Percentiles rank a stretch among this genome's conserved stretches.
phyloP scores from a whole-genome alignment of 805 yeast genomes.

The Yamadazyma nakazawae region DNA sequence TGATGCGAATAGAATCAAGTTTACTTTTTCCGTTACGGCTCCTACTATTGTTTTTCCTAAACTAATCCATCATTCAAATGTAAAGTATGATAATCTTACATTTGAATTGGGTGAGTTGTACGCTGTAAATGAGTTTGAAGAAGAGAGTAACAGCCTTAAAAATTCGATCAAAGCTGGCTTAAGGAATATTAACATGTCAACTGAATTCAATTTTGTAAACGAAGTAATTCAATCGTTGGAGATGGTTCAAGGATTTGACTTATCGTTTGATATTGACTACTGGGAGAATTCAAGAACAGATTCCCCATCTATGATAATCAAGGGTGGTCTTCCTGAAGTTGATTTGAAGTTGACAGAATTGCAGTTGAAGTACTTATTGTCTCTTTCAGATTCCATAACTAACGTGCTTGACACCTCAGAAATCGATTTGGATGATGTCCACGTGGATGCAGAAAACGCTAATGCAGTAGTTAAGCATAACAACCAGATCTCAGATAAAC shows the following conservation, averaged over 20 bases:
- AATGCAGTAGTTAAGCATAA: slow-evolving; percentile 44
- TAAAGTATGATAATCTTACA: slow-evolving; percentile 55
- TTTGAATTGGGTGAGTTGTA: slow-evolving; percentile 81
- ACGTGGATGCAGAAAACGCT: slow-evolving; percentile 62
- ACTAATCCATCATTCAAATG: slow-evolving; percentile 15
- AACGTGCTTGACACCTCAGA: slow-evolving; percentile 48
- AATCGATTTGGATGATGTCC: slow-evolving; percentile 46
- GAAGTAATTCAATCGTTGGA: slow-evolving; percentile 51
- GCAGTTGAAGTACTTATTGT: slow-evolving; percentile 58
- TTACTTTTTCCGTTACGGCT: slow-evolving; percentile 70
- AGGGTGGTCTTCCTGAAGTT: slow-evolving; percentile 61
- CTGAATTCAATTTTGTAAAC: slow-evolving; percentile 51
- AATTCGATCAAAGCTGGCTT: slow-evolving; percentile 69
- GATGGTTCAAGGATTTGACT: slow-evolving; percentile 63
- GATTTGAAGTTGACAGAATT: slow-evolving; percentile 67
- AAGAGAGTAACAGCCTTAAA: slow-evolving; percentile 20
- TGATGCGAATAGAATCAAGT: slow-evolving; percentile 57
- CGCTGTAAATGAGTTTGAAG: slow-evolving; percentile 57
- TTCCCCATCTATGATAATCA: slow-evolving; percentile 48
- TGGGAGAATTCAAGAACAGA: slow-evolving; percentile 36
- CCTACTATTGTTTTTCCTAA: slow-evolving; percentile 81
- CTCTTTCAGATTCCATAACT: slow-evolving; percentile 54
- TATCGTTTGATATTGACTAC: slow-evolving; percentile 58
- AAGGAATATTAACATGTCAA: slow-evolving; percentile 64
- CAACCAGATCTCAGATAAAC: slow-evolving; percentile 1